A percentile compares a stretch with the other conserved stretches of the same genome.
These are phyloP conservation scores for Russula olivacea DNA, from an alignment of 768 basidiomycete genomes.

Conservation along the genomic window DNA sequence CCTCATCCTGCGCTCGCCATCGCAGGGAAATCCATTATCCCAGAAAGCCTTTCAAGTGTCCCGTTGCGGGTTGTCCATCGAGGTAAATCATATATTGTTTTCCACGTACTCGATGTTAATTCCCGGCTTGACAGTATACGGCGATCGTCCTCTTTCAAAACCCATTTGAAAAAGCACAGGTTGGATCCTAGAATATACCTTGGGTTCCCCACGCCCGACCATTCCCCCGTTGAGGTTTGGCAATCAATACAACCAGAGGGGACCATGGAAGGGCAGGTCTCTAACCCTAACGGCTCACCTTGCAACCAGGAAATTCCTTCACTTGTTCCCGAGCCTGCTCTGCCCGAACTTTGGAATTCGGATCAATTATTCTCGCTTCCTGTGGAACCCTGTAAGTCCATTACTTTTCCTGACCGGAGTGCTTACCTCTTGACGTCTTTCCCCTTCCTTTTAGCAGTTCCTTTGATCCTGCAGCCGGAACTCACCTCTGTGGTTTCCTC, in stretches of 20 bases:
- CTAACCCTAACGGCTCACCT: not conserved
- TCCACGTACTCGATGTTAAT: not conserved
- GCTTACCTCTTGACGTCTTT: not conserved
- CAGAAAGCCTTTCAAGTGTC: slow-evolving; percentile 20
- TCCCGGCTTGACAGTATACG: slow-evolving; percentile 47
- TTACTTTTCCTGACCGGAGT: not conserved
- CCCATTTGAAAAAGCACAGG: slow-evolving; percentile 48
- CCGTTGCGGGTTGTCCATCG: slow-evolving; percentile 14
- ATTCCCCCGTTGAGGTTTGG: not conserved
- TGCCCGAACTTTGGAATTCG: not conserved
- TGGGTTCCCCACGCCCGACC: slow-evolving; percentile 7
- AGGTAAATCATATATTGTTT: slow-evolving; percentile 29
- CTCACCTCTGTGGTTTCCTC: not conserved
- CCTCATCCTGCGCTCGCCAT: slow-evolving; percentile 64
- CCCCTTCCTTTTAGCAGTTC: not conserved
- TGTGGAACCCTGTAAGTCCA: not conserved
- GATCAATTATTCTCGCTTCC: not conserved
- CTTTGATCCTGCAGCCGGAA: not conserved
- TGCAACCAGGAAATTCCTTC: not conserved
- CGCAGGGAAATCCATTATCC: slow-evolving; percentile 50
- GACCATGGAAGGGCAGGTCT: not conserved
- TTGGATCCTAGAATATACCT: slow-evolving; percentile 27
- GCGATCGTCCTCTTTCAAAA: slow-evolving; percentile 51
- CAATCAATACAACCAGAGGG: not conserved
- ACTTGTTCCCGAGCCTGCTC: not conserved